Base-by-base conservation (phyloP, 495 filamentous ascomycete species). In the Daldinia childiae region DNA sequence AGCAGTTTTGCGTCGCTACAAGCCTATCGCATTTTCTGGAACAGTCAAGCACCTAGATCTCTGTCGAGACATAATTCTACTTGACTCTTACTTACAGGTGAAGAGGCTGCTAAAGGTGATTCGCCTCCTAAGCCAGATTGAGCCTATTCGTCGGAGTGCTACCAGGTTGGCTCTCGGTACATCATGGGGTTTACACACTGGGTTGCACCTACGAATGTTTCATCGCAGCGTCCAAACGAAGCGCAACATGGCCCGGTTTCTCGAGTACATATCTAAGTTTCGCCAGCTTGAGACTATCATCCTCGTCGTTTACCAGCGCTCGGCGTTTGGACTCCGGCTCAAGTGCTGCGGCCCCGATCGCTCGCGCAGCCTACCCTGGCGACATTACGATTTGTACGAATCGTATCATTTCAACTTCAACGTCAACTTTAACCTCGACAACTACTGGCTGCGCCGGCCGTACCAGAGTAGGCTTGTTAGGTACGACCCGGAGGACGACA, bases 341-440 rank as follows among this genome's bases (percentile, higher is more conserved):
- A 73, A 76, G n/a, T 68, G 66, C 50, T 68, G 68, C 57, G 50
- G 57, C 30, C 54, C 74, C 2, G 69, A 64, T 27, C 68, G 68
- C 36, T 61, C 54, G 27, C 62, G 57, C n/a, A 52, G 26, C 36
- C 67, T 56, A 57, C 75, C 64, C 21, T 73, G 51, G 70, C 62
- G 59, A 38, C 77, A 69, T 58, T 71, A 69, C 30, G 68, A 72
- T 57, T 64, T 84, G 29, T 82, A 82, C 76, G 81, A 85, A 64
- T 78, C 82, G n/a, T 85, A 85, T 72, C 78, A 82, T 57, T 84
- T 81, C 73, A 82, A 82, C 62, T 84, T 83, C 63, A 82, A 84
- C 72, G 79, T 85, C 54, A 81, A 83, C 55, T 77, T 79, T 59
- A 85, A 82, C 77, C 80, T 85, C 69, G 82, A 84, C 66, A 78